These are phyloP conservation scores for Malassezia pachydermatis DNA, from an alignment of 1,284 basidiomycete species.

Conservation along the genomic window DNA sequence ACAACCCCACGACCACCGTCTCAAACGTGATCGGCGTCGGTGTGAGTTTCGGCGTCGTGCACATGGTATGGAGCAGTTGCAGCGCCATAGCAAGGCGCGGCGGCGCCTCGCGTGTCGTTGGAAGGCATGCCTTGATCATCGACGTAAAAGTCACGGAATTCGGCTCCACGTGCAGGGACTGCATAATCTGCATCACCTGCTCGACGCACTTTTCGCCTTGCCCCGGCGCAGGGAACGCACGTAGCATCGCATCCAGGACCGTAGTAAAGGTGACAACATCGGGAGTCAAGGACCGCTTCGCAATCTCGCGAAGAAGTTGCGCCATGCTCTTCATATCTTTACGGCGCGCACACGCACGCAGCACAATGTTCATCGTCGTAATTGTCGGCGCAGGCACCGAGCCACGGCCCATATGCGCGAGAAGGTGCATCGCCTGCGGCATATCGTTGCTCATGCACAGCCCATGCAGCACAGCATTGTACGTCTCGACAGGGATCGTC, in stretches of 20 bases:
- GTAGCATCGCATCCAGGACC: slow-evolving; percentile 32
- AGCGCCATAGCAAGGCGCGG: slow-evolving; percentile 28
- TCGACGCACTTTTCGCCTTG: slow-evolving; percentile 17
- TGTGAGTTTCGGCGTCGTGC: slow-evolving; percentile 21
- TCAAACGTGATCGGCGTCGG: slow-evolving; percentile 33
- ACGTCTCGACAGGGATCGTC: slow-evolving; percentile 25
- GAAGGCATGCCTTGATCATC: slow-evolving; percentile 37
- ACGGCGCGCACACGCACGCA: slow-evolving; percentile 26
- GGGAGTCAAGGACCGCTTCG: slow-evolving; percentile 18
- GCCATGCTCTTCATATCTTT: slow-evolving; percentile 23
- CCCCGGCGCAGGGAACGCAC: slow-evolving; percentile 21
- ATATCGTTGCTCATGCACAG: slow-evolving; percentile 18
- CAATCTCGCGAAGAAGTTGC: slow-evolving; percentile 22
- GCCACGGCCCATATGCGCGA: slow-evolving; percentile 25
- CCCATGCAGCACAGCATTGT: slow-evolving; percentile 32
- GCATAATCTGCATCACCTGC: slow-evolving; percentile 31
- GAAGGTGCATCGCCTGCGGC: slow-evolving; percentile 19
- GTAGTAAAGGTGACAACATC: slow-evolving; percentile 41
- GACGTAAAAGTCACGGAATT: slow-evolving; percentile 36
- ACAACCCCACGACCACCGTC: slow-evolving; percentile 23
- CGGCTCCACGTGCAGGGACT: slow-evolving; percentile 23
- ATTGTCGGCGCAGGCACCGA: slow-evolving; percentile 27
- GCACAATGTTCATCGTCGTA: slow-evolving; percentile 34
- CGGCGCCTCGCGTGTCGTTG: background rate
- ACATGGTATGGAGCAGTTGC: slow-evolving; percentile 31